These are phyloP conservation scores for Podaxis rugospora DNA, from an alignment of 768 basidiomycete genomes.

Conservation along the genomic window DNA sequence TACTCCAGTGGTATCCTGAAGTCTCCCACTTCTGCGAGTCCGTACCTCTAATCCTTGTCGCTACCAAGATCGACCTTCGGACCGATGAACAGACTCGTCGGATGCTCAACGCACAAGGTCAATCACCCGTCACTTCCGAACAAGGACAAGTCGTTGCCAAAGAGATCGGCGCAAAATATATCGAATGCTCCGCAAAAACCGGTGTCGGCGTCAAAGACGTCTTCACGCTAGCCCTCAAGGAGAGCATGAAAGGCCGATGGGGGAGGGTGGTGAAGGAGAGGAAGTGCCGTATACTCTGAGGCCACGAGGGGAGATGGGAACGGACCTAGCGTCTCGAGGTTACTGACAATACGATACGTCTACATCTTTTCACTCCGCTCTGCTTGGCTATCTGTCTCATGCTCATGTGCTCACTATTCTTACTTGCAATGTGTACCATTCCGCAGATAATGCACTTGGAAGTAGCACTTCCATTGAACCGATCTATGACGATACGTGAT, in stretches of 20 bases:
- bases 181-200: slow-evolving; percentile 94
- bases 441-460: slow-evolving; percentile 4
- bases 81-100: slow-evolving; percentile 80
- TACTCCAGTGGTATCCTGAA: slow-evolving; percentile 82
- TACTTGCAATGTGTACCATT: slow-evolving; percentile 8
- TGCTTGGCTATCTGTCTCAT: slow-evolving; percentile 7
- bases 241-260: slow-evolving; percentile 82
- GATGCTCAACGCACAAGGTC: slow-evolving; percentile 88
- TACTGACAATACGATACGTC: slow-evolving; percentile 12
- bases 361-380: slow-evolving; percentile 3
- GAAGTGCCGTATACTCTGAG: slow-evolving; percentile 65
- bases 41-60: slow-evolving; percentile 88
- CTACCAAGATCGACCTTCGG: slow-evolving; percentile 90
- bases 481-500: background rate
- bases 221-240: slow-evolving; percentile 82
- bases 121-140: slow-evolving; percentile 72
- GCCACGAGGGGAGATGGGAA: background rate
- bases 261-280: slow-evolving; percentile 64
- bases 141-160: slow-evolving; percentile 84
- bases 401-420: slow-evolving; percentile 10
- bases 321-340: slow-evolving; percentile 3
- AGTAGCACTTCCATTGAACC: background rate
- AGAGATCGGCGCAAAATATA: slow-evolving; percentile 91
- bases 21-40: slow-evolving; percentile 89
- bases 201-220: slow-evolving; percentile 89